Conservation (phyloP, 805 yeast genomes). For the Barnettozyma botsteinii region DNA sequence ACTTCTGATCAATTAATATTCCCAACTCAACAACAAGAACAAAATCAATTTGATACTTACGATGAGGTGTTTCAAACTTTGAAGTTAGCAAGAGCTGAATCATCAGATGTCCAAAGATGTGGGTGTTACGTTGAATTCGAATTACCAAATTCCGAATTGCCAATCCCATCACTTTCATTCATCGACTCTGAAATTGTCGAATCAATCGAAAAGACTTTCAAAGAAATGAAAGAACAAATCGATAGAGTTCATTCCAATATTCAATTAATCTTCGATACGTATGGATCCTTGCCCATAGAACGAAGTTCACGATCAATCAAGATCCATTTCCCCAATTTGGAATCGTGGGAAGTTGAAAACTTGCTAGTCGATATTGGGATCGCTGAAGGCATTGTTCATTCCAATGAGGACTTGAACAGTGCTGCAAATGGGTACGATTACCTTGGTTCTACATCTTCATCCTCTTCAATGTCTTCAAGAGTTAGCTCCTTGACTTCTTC, state of each 20-base stretch:
- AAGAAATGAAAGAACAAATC: slow-evolving; percentile 35
- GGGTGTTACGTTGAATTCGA: slow-evolving; percentile 58
- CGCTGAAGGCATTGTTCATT: slow-evolving; percentile 47
- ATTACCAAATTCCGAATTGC: slow-evolving; percentile 33
- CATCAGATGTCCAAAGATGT: slow-evolving; percentile 21
- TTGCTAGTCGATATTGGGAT: slow-evolving; percentile 57
- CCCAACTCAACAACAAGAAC: neutral
- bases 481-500: neutral
- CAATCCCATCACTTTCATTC: slow-evolving; percentile 36
- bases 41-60: too few relatives aligned
- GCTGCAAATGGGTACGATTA: slow-evolving; percentile 3
- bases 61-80: slow-evolving; percentile 11
- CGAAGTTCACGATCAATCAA: slow-evolving; percentile 39
- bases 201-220: slow-evolving; percentile 32
- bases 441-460: slow-evolving; percentile 1
- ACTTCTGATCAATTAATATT: slow-evolving; percentile 22
- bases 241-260: slow-evolving; percentile 40
- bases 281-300: slow-evolving; percentile 63
- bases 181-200: slow-evolving; percentile 41
- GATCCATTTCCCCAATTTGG: slow-evolving; percentile 70
- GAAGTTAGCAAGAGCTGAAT: slow-evolving; percentile 31
- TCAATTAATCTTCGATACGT: slow-evolving; percentile 38
- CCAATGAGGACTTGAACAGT: slow-evolving; percentile 20
- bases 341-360: slow-evolving; percentile 47
- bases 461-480: neutral